Base-by-base conservation (phyloP, 225 moss, liverwort and hornwort species). In the Climacium dendroides region DNA sequence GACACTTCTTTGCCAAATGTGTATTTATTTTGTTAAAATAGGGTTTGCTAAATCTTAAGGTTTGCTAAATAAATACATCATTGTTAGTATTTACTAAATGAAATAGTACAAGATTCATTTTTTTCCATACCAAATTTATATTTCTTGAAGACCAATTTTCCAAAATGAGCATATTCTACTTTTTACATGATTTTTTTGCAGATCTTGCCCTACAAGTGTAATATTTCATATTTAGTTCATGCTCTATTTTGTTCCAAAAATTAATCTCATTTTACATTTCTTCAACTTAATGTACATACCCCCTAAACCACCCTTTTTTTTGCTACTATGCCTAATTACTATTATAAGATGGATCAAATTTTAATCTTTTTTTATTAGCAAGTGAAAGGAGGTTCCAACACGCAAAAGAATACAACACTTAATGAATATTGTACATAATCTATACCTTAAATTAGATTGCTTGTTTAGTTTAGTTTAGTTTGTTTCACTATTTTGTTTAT, bases 321-420 rank as follows among this genome's bases (percentile, higher is more conserved):
- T 11, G 5, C 16, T 43, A 41, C 0, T 70, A 3, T 39, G 8
- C 25, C 25, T 24, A 39, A 4, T 13, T 29, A 17, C 17, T 45
- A 45, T 19, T 11, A 11, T 15, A 29, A 73, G 4, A 73, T 1
- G 2, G 0, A 5, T 45, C 18, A 29, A 28, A 30, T 47, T 18
- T 29, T 73, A 4, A 11, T 10, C 13, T 45, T 73, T 30, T 6
- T 6, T 29, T 73, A 6, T 45, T 73, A 30, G 4, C 6, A 73
- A 47, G 2, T 4, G 11, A 73, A 30, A 47, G 0, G 43, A 39
- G 10, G 10, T 9, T 45, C 3, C 2, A 3, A 10, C 0, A 2
- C 13, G 28, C 28, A 9, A 15, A 43, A 43, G 3, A 70, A 25
- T 1, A 0, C 8, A 0, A 24, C 9, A 70, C 2, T 43, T n/a